Conservation (phyloP, 192 early-diverging fungal species). For the Backusella circina region DNA sequence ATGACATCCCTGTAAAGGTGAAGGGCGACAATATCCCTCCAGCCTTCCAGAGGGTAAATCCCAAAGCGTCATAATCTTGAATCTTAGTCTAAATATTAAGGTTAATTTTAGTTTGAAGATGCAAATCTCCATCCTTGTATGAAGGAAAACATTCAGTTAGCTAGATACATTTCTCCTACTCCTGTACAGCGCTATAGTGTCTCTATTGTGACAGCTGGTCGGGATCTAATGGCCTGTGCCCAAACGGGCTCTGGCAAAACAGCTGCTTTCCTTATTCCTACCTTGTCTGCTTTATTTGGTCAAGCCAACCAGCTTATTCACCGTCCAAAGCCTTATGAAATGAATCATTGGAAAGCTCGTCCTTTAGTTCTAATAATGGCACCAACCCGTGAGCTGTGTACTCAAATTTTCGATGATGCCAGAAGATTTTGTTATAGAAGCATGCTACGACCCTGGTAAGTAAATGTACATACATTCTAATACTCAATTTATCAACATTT, state of each 20-base stretch:
- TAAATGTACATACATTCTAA: slow-evolving; percentile 35
- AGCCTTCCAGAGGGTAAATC: slow-evolving; percentile 45
- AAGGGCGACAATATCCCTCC: slow-evolving; percentile 49
- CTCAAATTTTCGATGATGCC: slow-evolving; percentile 81
- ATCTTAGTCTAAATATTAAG: not conserved
- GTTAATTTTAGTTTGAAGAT: slow-evolving; percentile 52
- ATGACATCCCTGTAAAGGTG: slow-evolving; percentile 61
- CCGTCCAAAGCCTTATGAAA: not conserved
- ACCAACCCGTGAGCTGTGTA: slow-evolving; percentile 90
- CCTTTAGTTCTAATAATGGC: slow-evolving; percentile 64
- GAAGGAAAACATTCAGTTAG: slow-evolving; percentile 62
- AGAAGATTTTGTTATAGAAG: slow-evolving; percentile 39
- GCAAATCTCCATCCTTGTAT: slow-evolving; percentile 60
- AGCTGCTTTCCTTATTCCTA: slow-evolving; percentile 78
- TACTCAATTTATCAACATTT: not conserved
- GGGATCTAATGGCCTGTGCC: slow-evolving; percentile 85
- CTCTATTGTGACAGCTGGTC: slow-evolving; percentile 51
- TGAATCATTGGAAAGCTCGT: slow-evolving; percentile 2
- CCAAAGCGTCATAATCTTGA: slow-evolving; percentile 9
- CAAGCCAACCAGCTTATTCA: slow-evolving; percentile 22
- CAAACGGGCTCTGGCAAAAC: slow-evolving; percentile 78
- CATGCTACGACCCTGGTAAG: slow-evolving; percentile 43
- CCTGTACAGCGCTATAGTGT: slow-evolving; percentile 69
- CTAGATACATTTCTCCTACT: slow-evolving; percentile 65
- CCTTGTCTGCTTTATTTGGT: slow-evolving; percentile 59